phyloP scores from a whole-genome alignment of 2,329 filamentous ascomycete genomes.

The Alternaria sp. region DNA sequence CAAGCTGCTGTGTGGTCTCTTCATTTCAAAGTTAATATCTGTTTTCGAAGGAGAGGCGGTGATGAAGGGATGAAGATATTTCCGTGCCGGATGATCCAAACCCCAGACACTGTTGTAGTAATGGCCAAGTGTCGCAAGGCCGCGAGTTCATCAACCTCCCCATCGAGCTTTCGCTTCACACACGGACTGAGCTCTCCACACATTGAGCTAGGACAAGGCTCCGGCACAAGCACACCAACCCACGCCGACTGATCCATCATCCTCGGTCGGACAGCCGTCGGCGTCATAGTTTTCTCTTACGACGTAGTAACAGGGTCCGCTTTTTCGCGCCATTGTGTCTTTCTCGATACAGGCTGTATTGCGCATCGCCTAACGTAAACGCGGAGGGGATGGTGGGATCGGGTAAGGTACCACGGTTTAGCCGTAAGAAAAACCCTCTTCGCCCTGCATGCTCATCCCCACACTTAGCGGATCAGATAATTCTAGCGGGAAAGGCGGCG shows the following conservation, averaged over 20 bases:
- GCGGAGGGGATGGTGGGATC: slow-evolving; percentile 5
- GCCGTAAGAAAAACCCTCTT: slow-evolving; percentile 29
- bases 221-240: slow-evolving; percentile 16
- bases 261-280: slow-evolving; percentile 23
- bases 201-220: slow-evolving; percentile 19
- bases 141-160: slow-evolving; percentile 21
- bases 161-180: slow-evolving; percentile 21
- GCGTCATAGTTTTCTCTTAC: slow-evolving; percentile 29
- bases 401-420: slow-evolving; percentile 31
- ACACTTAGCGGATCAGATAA: slow-evolving; percentile 46
- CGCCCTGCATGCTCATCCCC: slow-evolving; percentile 19
- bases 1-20: slow-evolving; percentile 12
- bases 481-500: slow-evolving; percentile 23
- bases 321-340: slow-evolving; percentile 2
- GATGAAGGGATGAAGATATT: slow-evolving; percentile 14
- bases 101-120: slow-evolving; percentile 32
- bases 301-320: slow-evolving; percentile 15
- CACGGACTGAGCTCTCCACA: slow-evolving; percentile 26
- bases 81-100: slow-evolving; percentile 16
- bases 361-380: slow-evolving; percentile 30
- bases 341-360: slow-evolving; percentile 5
- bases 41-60: slow-evolving; percentile 10
- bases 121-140: slow-evolving; percentile 31
- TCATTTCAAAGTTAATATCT: slow-evolving; percentile 4
- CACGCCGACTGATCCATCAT: slow-evolving; percentile 16